These are phyloP conservation scores for Xerocomus tenax DNA, from an alignment of 1,284 basidiomycete species.

Conservation along the genomic window DNA sequence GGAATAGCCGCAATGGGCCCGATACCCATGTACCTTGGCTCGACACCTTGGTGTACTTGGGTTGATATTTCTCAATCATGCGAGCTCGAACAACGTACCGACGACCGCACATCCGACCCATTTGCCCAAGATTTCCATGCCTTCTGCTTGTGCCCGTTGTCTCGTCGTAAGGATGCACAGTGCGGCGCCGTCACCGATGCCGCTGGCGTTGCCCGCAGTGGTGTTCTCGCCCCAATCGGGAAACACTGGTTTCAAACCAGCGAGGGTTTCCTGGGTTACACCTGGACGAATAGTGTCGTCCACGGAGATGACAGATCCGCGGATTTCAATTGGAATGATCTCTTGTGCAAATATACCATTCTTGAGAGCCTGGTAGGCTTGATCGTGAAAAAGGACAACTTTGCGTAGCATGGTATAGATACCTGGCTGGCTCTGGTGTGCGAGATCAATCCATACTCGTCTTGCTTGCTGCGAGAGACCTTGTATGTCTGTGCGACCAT, in stretches of 20 bases:
- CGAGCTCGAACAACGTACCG: constrained; percentile 39
- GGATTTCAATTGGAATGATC: constrained; percentile 67
- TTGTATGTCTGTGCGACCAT: constrained; percentile 73
- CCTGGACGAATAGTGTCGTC: constrained; percentile 79
- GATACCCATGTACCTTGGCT: constrained; percentile 81
- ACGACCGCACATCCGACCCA: constrained; percentile 77
- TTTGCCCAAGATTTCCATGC: constrained; percentile 83
- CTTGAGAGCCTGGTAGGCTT: constrained; percentile 42
- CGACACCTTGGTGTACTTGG: constrained; percentile 49
- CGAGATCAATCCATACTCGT: constrained; percentile 73
- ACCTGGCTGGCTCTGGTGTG: constrained; percentile 70
- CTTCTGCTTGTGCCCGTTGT: constrained; percentile 73
- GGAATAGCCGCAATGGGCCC: constrained; percentile 81
- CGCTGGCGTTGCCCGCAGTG: constrained; percentile 88
- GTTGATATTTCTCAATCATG: background rate
- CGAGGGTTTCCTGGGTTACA: constrained; percentile 62
- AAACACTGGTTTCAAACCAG: constrained; percentile 65
- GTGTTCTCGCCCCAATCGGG: constrained; percentile 69
- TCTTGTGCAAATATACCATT: constrained; percentile 69
- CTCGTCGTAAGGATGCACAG: constrained; percentile 83
- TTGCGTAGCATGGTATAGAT: constrained; percentile 4
- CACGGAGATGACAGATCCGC: constrained; percentile 49
- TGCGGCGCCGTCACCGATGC: constrained; percentile 92
- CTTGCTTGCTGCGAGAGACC: constrained; percentile 69
- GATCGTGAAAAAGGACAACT: background rate